These are phyloP conservation scores for Hibiscus tridactylites DNA, from an alignment of 345 rosid species.

Conservation along the genomic window DNA sequence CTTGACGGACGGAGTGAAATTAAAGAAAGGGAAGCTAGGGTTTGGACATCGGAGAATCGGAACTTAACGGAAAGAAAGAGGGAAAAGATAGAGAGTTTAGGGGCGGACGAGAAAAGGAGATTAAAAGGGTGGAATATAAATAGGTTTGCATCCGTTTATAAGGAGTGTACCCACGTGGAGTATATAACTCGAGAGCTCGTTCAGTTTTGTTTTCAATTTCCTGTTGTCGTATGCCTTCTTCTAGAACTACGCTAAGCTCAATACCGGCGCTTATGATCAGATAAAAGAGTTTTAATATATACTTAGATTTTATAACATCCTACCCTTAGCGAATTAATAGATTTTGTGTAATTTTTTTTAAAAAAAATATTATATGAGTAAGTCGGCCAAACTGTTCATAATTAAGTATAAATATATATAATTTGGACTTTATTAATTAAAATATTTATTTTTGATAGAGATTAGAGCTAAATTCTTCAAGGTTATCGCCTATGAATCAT, in stretches of 20 bases:
- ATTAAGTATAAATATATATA: too few relatives aligned
- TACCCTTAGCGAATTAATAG: too few relatives aligned
- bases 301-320: too few relatives aligned
- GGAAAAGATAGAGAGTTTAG: slow-evolving; percentile 10
- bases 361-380: too few relatives aligned
- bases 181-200: too few relatives aligned
- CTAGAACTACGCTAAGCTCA: not conserved
- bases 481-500: too few relatives aligned
- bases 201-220: not conserved
- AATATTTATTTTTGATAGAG: too few relatives aligned
- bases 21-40: slow-evolving; percentile 15
- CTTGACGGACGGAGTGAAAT: not conserved
- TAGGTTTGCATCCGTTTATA: slow-evolving; percentile 96
- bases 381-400: too few relatives aligned
- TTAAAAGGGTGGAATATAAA: slow-evolving; percentile 78
- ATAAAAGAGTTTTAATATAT: not conserved
- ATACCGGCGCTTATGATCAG: not conserved
- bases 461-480: too few relatives aligned
- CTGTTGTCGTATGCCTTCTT: not conserved
- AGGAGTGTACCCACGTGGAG: slow-evolving; percentile 50
- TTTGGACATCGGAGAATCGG: slow-evolving; percentile 9
- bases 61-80: slow-evolving; percentile 18
- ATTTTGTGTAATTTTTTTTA: too few relatives aligned
- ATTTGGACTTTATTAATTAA: too few relatives aligned
- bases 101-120: slow-evolving; percentile 49